Evolutionary conservation across 352 stramenopile genomes (phyloP), one percentile per base, ranked within the genome.

Genomic region (Phytophthora cryptogea): DNA sequence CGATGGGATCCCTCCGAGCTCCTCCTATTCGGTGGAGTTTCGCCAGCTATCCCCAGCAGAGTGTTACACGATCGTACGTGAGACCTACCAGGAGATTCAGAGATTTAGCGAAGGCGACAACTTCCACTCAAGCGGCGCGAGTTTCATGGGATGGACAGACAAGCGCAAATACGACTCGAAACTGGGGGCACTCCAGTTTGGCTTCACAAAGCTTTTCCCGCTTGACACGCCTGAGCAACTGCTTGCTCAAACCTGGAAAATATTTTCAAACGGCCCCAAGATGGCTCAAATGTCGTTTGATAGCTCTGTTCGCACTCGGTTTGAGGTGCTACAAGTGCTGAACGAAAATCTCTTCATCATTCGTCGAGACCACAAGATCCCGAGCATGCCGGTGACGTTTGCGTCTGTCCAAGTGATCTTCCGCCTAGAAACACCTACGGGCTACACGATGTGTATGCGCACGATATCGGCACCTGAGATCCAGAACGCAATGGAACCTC

Each of bases 321-420:
- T 76, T 32, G 52, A 80, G 42, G 72, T 79, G 28, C 54, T 88
- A 6, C 78, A 88, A 52, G 47, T 63, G 20, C 31, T 85, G 42
- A 81, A 76, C 51, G 70, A 85, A 55, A 68, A 86, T 33, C 32
- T 86, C 14, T 65, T 76, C 31, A 71, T 88, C 47, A 74, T 88
- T 26, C 78, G 74, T 1, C 62, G 76, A 31, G 68, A 86, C 48
- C 71, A 83, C 42, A 65, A 66, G 17, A 74, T 85, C 27, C 61
- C 61, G 14, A 66, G 44, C 7, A 72, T 85, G 23, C 57, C 68
- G 3, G 63, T 76, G 50, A 77, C 67, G 20, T 86, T 87, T 62
- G 54, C 73, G 31, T 84, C 79, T 0, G 76, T 77, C 13, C 66
- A 86, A 47, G 59, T 87, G 26, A 63, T 86, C 31, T 89, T 87